Base-by-base conservation (phyloP, 2,329 filamentous ascomycete species). In the Pseudocercospora macadamiae region DNA sequence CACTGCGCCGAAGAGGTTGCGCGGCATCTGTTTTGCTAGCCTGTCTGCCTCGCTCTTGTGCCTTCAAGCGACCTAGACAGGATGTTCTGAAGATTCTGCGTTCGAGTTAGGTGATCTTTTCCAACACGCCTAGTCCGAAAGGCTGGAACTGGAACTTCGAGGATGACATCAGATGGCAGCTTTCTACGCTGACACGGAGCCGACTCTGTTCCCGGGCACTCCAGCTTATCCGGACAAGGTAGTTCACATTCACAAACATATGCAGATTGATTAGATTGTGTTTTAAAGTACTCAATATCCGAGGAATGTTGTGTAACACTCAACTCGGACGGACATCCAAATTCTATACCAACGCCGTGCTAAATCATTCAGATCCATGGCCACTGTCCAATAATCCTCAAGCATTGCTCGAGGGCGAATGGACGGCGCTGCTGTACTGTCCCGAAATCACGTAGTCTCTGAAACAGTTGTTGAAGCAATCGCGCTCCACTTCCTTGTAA, bases 391-490 rank as follows among this genome's bases (percentile, higher is more conserved):
- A 16, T 47, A 3, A 12, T 12, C 42, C n/a, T 47, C 42, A 23
- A 47, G 7, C 26, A 34, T 49, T 34, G 26, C 26, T 32, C 18
- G 34, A 12, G 14, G 34, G 51, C 3, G 34, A 14, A 18, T 19
- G 34, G 25, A 53, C n/a, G 1, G 23, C 32, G 19, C 28, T 25
- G 9, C 19, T 12, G 32, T 39, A 42, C 12, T 26, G 19, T 18
- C 51, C 51, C 19, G 34, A 37, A 14, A n/a, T 39, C 23, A 53
- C 51, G 19, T 39, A 53, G 9, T 37, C 32, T 4, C n/a, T 42
- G 34, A 16, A 53, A n/a, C 21, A 23, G 51, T 53, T 53, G 19
- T 30, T 23, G n/a, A 39, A 53, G 34, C 51, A 53, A 5, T 53
- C 30, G 10, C 23, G 23, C 23, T 53, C 32, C 34, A 37, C 34